A percentile compares a stretch with the other conserved stretches of the same genome.
These are phyloP conservation scores for Inga leiocalycina DNA, from an alignment of 306 rosid genomes.

Conservation along the genomic window DNA sequence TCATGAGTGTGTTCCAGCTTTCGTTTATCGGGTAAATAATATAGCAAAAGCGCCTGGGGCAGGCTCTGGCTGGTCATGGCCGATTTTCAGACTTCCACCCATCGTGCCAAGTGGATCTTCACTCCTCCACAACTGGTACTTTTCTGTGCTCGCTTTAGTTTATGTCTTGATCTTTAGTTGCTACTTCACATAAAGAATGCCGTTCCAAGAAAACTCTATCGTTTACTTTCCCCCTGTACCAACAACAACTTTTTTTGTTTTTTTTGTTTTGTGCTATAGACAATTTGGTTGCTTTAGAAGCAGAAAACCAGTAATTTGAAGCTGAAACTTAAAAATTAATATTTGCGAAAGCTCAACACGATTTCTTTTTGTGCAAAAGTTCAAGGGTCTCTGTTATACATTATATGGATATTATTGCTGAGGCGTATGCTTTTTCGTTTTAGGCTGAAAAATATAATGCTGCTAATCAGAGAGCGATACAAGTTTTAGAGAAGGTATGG, in stretches of 20 bases:
- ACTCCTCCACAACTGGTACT: constrained; percentile 74
- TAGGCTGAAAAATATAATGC: constrained; percentile 71
- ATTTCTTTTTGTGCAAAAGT: neutral
- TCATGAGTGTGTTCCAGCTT: neutral
- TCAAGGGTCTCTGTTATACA: constrained; percentile 9
- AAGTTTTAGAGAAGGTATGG: constrained; percentile 74
- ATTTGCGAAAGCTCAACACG: neutral
- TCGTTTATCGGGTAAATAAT: neutral
- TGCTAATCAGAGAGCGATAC: constrained; percentile 69
- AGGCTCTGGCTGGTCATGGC: constrained; percentile 64
- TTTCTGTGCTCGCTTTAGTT: neutral
- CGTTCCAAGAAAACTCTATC: neutral
- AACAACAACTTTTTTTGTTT: constrained; percentile 3
- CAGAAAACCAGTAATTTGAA: neutral
- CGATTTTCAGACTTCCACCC: constrained; percentile 89
- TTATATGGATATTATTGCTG: neutral
- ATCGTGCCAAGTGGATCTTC: constrained; percentile 84
- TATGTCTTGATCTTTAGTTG: constrained; percentile 21
- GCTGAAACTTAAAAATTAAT: neutral
- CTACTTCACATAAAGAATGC: neutral
- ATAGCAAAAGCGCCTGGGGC: constrained; percentile 3
- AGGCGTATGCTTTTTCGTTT: constrained; percentile 15
- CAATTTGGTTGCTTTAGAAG: neutral
- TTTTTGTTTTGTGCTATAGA: neutral
- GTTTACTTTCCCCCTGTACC: neutral